Evolutionary conservation across 2,329 filamentous ascomycete genomes (phyloP).

Genomic region (Colletotrichum sp.): DNA sequence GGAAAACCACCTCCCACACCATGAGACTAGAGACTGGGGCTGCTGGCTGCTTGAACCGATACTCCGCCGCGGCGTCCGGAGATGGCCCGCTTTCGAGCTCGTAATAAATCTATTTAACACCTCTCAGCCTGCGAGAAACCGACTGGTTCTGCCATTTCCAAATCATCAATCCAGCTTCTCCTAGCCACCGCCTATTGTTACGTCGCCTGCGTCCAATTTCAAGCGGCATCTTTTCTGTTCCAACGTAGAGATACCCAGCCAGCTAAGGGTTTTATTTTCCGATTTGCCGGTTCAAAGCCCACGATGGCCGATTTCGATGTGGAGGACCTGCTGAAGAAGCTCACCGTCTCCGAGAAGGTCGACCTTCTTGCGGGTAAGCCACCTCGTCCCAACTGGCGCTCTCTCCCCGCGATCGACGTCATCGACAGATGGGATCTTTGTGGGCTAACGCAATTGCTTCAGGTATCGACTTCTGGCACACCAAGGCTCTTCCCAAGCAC

Average conservation of each 20-base stretch:
- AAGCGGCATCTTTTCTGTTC: neutral
- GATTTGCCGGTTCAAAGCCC: neutral
- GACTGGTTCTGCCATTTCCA: neutral
- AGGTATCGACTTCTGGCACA: slow-evolving; percentile 75
- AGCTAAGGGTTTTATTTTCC: neutral
- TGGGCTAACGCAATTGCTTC: neutral
- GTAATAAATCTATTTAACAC: slow-evolving; percentile 9
- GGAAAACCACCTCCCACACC: neutral
- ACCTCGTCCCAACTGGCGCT: neutral
- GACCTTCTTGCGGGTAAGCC: slow-evolving; percentile 54
- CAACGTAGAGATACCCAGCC: neutral
- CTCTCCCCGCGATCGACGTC: neutral
- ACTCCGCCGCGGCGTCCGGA: neutral
- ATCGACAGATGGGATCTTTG: neutral
- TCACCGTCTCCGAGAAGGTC: slow-evolving; percentile 57
- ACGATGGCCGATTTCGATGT: slow-evolving; percentile 53
- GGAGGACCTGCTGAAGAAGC: slow-evolving; percentile 58
- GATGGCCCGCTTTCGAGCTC: slow-evolving; percentile 6
- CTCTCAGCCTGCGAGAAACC: neutral
- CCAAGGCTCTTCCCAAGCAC: slow-evolving; percentile 62
- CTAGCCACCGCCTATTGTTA: neutral
- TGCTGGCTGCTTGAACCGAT: neutral
- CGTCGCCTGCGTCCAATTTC: neutral
- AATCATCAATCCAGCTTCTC: neutral
- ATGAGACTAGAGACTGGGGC: neutral